Evolutionary conservation across 805 yeast genomes (phyloP).

Genomic region (Candida berthetii): DNA sequence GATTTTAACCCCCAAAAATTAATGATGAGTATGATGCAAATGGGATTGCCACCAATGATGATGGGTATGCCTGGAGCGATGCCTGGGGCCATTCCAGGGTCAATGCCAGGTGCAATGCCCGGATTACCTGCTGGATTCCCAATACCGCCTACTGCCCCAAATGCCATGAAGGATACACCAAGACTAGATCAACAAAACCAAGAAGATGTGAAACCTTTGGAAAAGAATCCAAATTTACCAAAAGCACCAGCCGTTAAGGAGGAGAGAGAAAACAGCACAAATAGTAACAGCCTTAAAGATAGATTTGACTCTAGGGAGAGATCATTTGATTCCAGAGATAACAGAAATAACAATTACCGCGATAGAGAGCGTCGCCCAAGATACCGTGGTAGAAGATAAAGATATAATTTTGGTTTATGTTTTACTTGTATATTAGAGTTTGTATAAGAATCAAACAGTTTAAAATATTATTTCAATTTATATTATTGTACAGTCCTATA

Average conservation of each 20-base stretch:
- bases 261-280: conserved; percentile 12
- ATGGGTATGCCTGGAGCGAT: conserved; percentile 19
- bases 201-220: not conserved
- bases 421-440: too few relatives aligned
- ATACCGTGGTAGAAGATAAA: conserved; percentile 8
- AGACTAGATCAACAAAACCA: conserved; percentile 6
- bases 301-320: not conserved
- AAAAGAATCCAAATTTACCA: conserved; percentile 5
- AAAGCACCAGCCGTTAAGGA: conserved; percentile 12
- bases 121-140: not conserved
- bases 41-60: conserved; percentile 29
- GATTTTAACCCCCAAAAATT: conserved; percentile 81
- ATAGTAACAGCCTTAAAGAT: too few relatives aligned
- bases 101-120: not conserved
- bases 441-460: too few relatives aligned
- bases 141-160: not conserved
- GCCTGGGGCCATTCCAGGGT: conserved; percentile 2
- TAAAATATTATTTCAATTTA: too few relatives aligned
- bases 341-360: conserved; percentile 9
- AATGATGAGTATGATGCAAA: conserved; percentile 53
- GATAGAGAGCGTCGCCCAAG: conserved; percentile 18
- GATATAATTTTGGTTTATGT: too few relatives aligned
- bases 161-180: conserved; percentile 5
- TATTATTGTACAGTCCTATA: too few relatives aligned
- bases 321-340: too few relatives aligned